Evolutionary conservation across 2,329 filamentous ascomycete species (phyloP).

Genomic region (Talaromyces amestolkiae): DNA sequence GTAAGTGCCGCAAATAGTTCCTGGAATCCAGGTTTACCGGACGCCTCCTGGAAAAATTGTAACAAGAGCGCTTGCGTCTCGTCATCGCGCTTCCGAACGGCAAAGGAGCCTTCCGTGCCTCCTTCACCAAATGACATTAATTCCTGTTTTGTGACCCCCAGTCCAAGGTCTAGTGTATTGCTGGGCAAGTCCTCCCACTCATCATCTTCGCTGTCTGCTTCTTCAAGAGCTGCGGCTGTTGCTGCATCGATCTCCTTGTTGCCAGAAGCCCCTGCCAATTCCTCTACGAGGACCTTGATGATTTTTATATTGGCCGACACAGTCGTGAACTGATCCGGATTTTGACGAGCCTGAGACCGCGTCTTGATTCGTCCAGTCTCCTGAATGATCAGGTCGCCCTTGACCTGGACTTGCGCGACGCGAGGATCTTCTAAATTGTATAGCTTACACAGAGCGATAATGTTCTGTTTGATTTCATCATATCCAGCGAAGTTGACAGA

Average conservation of each 20-base stretch:
- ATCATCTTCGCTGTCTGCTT: conserved; percentile 65
- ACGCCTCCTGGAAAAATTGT: conserved; percentile 69
- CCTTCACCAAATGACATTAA: conserved; percentile 71
- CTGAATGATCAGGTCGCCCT: conserved; percentile 83
- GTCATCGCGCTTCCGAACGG: conserved; percentile 70
- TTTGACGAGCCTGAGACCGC: conserved; percentile 80
- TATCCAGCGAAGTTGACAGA: conserved; percentile 97
- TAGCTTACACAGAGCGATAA: conserved; percentile 88
- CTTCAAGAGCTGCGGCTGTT: conserved; percentile 57
- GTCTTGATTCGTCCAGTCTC: conserved; percentile 86
- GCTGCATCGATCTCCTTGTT: conserved; percentile 49
- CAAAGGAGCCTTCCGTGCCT: conserved; percentile 48
- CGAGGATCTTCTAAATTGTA: conserved; percentile 83
- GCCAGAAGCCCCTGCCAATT: conserved; percentile 78
- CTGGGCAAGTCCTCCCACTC: conserved; percentile 87
- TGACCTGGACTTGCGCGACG: conserved; percentile 75
- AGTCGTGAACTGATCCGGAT: conserved; percentile 85
- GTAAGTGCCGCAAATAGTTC: conserved; percentile 56
- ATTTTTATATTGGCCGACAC: conserved; percentile 91
- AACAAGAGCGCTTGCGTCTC: conserved; percentile 83
- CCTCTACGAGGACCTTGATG: conserved; percentile 89
- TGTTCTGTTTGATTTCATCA: conserved; percentile 94
- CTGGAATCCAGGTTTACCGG: conserved; percentile 54
- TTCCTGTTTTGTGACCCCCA: conserved; percentile 66
- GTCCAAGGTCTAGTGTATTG: conserved; percentile 71